Conservation (phyloP, 768 basidiomycete species). For the Panaeolus papilionaceus region DNA sequence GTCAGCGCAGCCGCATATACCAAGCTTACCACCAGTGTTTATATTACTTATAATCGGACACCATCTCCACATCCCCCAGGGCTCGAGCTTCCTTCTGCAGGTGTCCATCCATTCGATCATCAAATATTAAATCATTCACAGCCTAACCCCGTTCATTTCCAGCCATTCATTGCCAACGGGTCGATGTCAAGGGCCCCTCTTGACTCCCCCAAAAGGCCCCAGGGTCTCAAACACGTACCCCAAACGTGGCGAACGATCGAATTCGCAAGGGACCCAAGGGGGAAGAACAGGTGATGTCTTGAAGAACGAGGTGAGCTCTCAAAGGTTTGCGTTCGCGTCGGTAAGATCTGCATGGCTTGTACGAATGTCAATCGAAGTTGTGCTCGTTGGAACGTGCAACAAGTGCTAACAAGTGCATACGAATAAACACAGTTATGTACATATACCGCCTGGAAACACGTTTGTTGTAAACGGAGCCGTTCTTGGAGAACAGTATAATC, state of each 20-base stretch:
- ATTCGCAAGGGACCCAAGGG: slow-evolving; percentile 1
- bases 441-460: background rate
- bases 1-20: background rate
- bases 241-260: slow-evolving; percentile 13
- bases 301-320: background rate
- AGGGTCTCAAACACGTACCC: slow-evolving; percentile 8
- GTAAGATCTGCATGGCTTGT: background rate
- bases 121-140: slow-evolving; percentile 8
- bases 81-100: slow-evolving; percentile 9
- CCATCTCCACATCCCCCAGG: slow-evolving; percentile 12
- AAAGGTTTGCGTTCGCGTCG: background rate
- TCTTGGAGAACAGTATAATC: background rate
- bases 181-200: slow-evolving; percentile 5
- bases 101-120: slow-evolving; percentile 11
- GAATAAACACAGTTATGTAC: background rate
- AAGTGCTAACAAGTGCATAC: background rate
- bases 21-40: background rate
- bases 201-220: slow-evolving; percentile 9
- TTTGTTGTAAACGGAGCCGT: background rate
- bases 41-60: slow-evolving; percentile 10
- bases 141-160: slow-evolving; percentile 13
- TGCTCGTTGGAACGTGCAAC: slow-evolving; percentile 2
- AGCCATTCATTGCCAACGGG: slow-evolving; percentile 2
- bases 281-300: background rate
- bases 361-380: background rate